Conservation (phyloP, 108 stramenopile species). For the Nannochloropsis gaditana region DNA sequence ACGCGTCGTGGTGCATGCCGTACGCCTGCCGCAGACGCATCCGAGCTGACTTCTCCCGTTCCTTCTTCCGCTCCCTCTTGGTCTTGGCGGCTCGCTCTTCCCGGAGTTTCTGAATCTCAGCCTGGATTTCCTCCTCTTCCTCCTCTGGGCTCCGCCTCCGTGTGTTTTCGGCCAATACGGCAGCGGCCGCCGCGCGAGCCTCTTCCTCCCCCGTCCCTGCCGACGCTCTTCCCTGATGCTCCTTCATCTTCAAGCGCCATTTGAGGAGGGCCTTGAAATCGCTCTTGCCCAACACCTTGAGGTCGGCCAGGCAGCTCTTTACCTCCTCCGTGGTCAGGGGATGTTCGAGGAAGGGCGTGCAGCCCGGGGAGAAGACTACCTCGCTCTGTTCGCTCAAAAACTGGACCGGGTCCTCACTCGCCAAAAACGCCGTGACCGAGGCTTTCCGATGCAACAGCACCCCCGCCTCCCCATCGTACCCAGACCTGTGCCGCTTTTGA, state of each 20-base stretch:
- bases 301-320: conserved; percentile 37
- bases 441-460: conserved; percentile 61
- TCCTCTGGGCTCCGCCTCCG: conserved; percentile 31
- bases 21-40: conserved; percentile 64
- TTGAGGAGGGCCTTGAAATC: conserved; percentile 86
- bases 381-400: conserved; percentile 77
- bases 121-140: conserved; percentile 61
- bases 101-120: conserved; percentile 72
- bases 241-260: conserved; percentile 78
- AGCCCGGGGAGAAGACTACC: conserved; percentile 62
- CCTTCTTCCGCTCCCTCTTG: conserved; percentile 81
- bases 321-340: conserved; percentile 75
- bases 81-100: conserved; percentile 65
- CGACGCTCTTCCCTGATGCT: conserved; percentile 2
- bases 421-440: conserved; percentile 69
- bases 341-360: conserved; percentile 64
- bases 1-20: conserved; percentile 49
- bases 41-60: conserved; percentile 71
- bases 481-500: conserved; percentile 72
- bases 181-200: not conserved
- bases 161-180: not conserved
- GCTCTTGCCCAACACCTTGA: conserved; percentile 87
- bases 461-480: conserved; percentile 85
- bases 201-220: not conserved
- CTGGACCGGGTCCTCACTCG: conserved; percentile 77